Evolutionary conservation across 495 filamentous ascomycete species (phyloP).

Genomic region (Pyronema domesticum): DNA sequence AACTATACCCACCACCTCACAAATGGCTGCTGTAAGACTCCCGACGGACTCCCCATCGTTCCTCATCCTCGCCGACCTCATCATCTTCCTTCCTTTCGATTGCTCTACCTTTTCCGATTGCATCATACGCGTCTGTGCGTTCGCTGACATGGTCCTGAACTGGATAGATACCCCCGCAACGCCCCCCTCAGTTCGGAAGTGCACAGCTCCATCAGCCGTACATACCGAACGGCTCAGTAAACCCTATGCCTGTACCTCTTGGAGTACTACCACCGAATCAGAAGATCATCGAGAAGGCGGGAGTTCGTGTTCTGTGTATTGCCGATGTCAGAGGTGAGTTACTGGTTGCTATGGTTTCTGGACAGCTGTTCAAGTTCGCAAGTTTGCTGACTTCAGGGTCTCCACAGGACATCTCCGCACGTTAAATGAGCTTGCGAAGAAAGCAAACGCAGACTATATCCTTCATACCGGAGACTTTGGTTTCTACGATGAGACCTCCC

Average conservation of each 20-base stretch:
- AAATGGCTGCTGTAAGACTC: not conserved
- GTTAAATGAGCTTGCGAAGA: conserved; percentile 85
- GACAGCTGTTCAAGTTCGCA: not conserved
- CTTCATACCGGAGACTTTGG: conserved; percentile 98
- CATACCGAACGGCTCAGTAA: conserved; percentile 33
- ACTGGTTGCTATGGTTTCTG: not conserved
- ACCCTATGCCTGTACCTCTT: conserved; percentile 30
- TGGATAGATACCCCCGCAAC: conserved; percentile 1
- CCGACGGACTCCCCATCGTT: not conserved
- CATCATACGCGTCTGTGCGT: no score
- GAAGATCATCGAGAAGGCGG: conserved; percentile 70
- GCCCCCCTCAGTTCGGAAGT: conserved; percentile 23
- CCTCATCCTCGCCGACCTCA: not conserved
- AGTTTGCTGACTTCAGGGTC: not conserved
- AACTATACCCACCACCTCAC: not conserved
- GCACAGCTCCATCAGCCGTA: conserved; percentile 36
- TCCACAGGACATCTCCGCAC: conserved; percentile 74
- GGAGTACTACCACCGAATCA: conserved; percentile 41
- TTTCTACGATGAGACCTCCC: conserved; percentile 90
- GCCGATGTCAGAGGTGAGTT: conserved; percentile 88
- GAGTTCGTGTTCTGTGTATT: conserved; percentile 77
- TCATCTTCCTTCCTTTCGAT: conserved; percentile 4
- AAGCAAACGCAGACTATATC: conserved; percentile 85
- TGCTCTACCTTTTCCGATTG: not conserved
- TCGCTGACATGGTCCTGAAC: not conserved